Conservation (phyloP, 2,329 filamentous ascomycete species). For the Diaporthe sp. region DNA sequence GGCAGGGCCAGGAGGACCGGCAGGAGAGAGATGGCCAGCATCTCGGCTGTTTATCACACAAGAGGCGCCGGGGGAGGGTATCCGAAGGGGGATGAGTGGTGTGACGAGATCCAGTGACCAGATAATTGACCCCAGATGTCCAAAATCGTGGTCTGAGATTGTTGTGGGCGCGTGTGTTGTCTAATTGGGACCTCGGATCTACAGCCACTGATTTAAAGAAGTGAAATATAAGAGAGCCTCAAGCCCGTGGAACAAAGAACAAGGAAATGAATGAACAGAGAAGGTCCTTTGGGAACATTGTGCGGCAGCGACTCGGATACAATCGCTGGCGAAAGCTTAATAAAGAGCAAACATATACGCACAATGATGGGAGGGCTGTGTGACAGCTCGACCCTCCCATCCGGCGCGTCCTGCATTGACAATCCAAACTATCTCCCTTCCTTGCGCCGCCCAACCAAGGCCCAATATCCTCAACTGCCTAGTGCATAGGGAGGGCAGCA, state of each 20-base stretch:
- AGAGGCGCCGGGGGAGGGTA: background rate
- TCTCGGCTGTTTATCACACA: constrained; percentile 34
- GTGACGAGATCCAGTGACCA: constrained; percentile 20
- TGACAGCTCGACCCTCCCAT: background rate
- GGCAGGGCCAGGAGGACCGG: constrained; percentile 29
- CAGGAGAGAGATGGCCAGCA: constrained; percentile 39
- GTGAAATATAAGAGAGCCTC: constrained; percentile 30
- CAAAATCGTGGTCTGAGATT: background rate
- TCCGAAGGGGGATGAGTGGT: background rate
- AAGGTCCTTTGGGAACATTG: background rate
- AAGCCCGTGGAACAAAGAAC: constrained; percentile 31
- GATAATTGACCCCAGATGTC: background rate
- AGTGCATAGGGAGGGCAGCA: constrained; percentile 18
- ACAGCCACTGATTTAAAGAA: background rate
- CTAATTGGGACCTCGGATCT: background rate
- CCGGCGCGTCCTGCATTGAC: background rate
- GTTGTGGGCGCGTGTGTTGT: background rate
- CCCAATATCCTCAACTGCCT: background rate
- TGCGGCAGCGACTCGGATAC: background rate
- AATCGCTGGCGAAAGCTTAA: constrained; percentile 28
- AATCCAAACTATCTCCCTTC: background rate
- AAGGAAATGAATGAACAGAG: constrained; percentile 4
- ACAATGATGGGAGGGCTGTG: background rate
- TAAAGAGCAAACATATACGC: constrained; percentile 15
- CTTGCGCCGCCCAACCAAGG: constrained; percentile 6